Conservation (phyloP, 768 basidiomycete genomes). For the Rubroboletus pulcherrimus region DNA sequence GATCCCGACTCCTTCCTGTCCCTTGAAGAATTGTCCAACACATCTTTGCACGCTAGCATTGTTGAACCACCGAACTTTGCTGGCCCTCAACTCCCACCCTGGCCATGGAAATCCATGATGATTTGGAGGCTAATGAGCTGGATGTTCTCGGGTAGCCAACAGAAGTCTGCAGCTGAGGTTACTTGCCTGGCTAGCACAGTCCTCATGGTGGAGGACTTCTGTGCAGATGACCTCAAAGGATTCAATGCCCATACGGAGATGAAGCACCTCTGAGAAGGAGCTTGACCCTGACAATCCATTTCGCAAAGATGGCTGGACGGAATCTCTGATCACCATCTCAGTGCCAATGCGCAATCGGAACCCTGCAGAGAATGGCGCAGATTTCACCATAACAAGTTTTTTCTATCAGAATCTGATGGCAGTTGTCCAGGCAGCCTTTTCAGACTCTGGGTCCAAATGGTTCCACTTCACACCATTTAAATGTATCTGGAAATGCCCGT, state of each 20-base stretch:
- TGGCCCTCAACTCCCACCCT: neutral
- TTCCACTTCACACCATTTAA: conserved; percentile 26
- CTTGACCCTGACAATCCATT: neutral
- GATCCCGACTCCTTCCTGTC: neutral
- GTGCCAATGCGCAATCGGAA: neutral
- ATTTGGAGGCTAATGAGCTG: neutral
- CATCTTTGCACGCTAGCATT: too few species aligned
- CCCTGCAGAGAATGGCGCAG: neutral
- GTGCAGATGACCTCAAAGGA: neutral
- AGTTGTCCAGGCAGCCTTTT: conserved; percentile 7
- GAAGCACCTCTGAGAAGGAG: neutral
- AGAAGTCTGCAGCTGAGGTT: neutral
- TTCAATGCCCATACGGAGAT: neutral
- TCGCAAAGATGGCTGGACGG: neutral
- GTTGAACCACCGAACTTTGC: too few species aligned
- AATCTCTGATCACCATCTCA: neutral
- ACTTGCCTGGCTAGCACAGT: neutral
- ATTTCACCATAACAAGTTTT: neutral
- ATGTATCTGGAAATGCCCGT: conserved; percentile 7
- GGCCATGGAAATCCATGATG: neutral
- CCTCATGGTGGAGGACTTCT: neutral
- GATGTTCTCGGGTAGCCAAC: neutral
- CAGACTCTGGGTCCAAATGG: neutral
- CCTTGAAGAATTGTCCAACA: neutral
- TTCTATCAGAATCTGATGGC: neutral